Base-by-base conservation (phyloP, 371 early-diverging fungal species). In the Apophysomyces ossiformis region DNA sequence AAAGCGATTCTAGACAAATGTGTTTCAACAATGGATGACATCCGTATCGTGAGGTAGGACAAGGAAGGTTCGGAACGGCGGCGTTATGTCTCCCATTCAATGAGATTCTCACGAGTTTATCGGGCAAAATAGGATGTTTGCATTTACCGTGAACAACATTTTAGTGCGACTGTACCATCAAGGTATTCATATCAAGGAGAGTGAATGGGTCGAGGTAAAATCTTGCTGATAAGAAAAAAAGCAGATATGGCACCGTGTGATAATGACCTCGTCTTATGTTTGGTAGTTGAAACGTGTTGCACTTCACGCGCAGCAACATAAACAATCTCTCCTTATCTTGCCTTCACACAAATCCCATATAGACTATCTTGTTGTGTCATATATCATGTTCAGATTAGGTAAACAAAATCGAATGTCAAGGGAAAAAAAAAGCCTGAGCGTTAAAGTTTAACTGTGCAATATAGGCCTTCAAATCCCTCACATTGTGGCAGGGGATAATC, bases 311-410 rank as follows among this genome's bases (percentile, higher is more conserved):
- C 87, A 89, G 60, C 81, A 87, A 65, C 85, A 88, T 54, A 85
- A 87, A 57, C 81, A 91, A 60, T 93, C 95, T 2, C 77, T 95
- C 60, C 83, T 95, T 21, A 83, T 94, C 47, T 69, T 93, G 64
- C 96, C 96, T 32, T 93, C 88, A 47, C 96, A 95, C 78, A 95
- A 94, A 81, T 92, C 92, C 1, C 96, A 95, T 68, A 84, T 95
- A 58, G 96, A 95, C 75, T 95, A 95, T 71, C 74, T 95, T n/a
- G 93, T 94, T 18, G 85, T 94, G 32, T 87, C 86, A 26, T 95
- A 94, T 69, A 81, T 94, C 26, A 90, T 95, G 79, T 92, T 87
- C 78, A 88, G 96, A 59, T 81, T 86, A 35, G 92, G 92, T 50
- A 67, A 61, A 37, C 13, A 21, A 50, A 18, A 50, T 18, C 6